A percentile compares a stretch with the other conserved stretches of the same genome.
phyloP scores from a whole-genome alignment of 2,329 filamentous ascomycete species.

The Exutisphaerella laricina region DNA sequence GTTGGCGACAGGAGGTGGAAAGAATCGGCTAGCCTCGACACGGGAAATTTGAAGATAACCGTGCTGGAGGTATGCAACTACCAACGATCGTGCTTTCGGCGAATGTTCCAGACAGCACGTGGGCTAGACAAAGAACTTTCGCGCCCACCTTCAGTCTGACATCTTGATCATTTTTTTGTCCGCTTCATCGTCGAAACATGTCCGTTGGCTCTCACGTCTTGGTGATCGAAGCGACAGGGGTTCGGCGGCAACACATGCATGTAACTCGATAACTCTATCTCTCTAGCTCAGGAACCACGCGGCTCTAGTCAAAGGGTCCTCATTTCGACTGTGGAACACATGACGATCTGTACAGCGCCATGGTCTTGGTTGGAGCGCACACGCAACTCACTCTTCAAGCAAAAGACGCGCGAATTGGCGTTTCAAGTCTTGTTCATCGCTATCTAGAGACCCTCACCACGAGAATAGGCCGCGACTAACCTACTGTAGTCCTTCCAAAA shows the following conservation, averaged over 20 bases:
- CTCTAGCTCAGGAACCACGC: conserved; percentile 4
- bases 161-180: too few relatives aligned
- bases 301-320: too few relatives aligned
- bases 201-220: neutral
- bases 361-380: conserved; percentile 1
- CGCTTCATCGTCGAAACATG: neutral
- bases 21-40: neutral
- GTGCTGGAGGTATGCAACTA: too few relatives aligned
- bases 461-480: too few relatives aligned
- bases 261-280: conserved; percentile 4
- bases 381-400: neutral
- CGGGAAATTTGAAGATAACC: neutral
- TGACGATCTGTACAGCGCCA: neutral
- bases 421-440: neutral
- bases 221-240: neutral
- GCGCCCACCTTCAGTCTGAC: too few relatives aligned
- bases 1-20: neutral
- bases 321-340: neutral
- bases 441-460: too few relatives aligned
- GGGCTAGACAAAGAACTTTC: too few relatives aligned
- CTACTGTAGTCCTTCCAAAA: too few relatives aligned
- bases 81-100: too few relatives aligned
- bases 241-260: neutral
- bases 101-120: too few relatives aligned
- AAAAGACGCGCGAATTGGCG: neutral